phyloP scores from a whole-genome alignment of 1,284 basidiomycete species.

The Ustilago shanxiensis region DNA sequence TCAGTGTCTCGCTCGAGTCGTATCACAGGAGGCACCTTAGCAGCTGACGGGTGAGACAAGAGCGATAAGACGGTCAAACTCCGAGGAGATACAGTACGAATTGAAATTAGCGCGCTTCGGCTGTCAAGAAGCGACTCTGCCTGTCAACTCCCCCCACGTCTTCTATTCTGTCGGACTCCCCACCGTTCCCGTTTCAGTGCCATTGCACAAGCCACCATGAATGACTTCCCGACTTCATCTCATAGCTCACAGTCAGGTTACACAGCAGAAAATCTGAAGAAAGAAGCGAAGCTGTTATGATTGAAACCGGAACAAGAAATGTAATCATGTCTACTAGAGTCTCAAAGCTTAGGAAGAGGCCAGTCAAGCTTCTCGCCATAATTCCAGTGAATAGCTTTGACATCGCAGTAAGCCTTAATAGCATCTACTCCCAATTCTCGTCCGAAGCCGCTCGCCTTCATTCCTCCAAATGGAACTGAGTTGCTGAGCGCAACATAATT shows the following conservation, averaged over 20 bases:
- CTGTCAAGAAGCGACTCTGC: neutral
- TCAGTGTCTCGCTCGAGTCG: neutral
- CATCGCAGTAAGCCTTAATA: slow-evolving; percentile 75
- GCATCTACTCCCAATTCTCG: slow-evolving; percentile 64
- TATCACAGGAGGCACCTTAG: neutral
- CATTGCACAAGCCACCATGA: too few species aligned
- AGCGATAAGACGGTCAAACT: slow-evolving; percentile 7
- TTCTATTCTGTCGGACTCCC: too few species aligned
- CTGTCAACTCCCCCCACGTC: slow-evolving; percentile 1
- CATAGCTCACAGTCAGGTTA: too few species aligned
- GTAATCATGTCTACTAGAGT: neutral
- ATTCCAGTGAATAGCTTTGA: slow-evolving; percentile 64
- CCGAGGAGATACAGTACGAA: neutral
- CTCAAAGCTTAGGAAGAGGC: slow-evolving; percentile 26
- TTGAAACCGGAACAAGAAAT: neutral
- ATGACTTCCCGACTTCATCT: too few species aligned
- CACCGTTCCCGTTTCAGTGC: too few species aligned
- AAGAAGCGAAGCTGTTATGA: neutral
- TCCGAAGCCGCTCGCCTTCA: slow-evolving; percentile 60
- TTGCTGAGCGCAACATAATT: slow-evolving; percentile 40
- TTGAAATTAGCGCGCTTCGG: neutral
- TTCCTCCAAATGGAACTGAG: slow-evolving; percentile 57
- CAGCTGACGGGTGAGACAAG: neutral
- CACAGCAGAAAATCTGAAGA: neutral
- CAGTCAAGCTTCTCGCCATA: slow-evolving; percentile 28